Evolutionary conservation across 1,284 basidiomycete species (phyloP).

Genomic region (Cryptococcus neoformans): DNA sequence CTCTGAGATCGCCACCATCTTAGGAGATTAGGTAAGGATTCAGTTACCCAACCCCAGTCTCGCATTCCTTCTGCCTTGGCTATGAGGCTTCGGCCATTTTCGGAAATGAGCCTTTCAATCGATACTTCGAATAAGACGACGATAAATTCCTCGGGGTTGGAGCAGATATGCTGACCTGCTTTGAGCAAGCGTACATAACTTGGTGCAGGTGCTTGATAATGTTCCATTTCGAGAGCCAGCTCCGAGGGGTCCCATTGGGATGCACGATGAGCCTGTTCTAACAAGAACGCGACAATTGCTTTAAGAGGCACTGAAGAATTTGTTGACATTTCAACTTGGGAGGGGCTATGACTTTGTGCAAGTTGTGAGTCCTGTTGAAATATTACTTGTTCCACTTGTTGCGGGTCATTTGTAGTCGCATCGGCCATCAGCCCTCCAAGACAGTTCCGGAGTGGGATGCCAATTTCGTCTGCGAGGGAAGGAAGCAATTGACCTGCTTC

Average conservation of each 20-base stretch:
- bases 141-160: conserved; percentile 14
- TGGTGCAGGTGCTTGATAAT: not conserved
- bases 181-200: conserved; percentile 5
- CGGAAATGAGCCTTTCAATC: not conserved
- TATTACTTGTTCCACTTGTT: no score
- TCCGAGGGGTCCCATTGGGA: not conserved
- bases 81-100: not conserved
- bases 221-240: not conserved
- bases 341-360: not conserved
- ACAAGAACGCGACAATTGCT: conserved; percentile 14
- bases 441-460: conserved; percentile 28
- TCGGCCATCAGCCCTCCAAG: conserved; percentile 42
- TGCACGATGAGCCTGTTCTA: conserved; percentile 18
- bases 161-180: conserved; percentile 6
- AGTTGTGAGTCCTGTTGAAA: not conserved
- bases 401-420: conserved; percentile 13
- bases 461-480: conserved; percentile 31
- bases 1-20: conserved; percentile 28
- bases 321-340: not conserved
- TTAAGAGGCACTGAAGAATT: not conserved
- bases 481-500: conserved; percentile 35
- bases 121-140: conserved; percentile 7
- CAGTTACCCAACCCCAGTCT: conserved; percentile 26
- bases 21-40: conserved; percentile 29
- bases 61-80: conserved; percentile 3